Conservation (phyloP, 2,329 filamentous ascomycete species). For the Neonectria magnoliae region DNA sequence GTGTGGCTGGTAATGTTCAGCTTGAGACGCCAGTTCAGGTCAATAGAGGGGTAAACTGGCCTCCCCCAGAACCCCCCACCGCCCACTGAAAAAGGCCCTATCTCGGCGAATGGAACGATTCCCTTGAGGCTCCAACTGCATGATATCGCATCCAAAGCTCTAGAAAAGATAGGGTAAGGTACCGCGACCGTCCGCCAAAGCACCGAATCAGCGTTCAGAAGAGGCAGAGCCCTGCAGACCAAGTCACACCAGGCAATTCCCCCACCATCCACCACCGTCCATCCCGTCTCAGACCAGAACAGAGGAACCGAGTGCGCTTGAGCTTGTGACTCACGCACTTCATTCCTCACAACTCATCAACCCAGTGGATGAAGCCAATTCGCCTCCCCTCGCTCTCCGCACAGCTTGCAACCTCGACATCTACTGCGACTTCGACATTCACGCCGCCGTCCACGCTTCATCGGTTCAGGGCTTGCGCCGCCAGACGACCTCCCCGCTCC, state of each 20-base stretch:
- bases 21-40: not conserved
- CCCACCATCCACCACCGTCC: constrained; percentile 37
- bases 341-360: constrained; percentile 30
- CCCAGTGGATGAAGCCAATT: constrained; percentile 44
- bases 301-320: constrained; percentile 29
- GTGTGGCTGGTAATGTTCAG: constrained; percentile 10
- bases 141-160: constrained; percentile 9
- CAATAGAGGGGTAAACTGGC: constrained; percentile 19
- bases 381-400: constrained; percentile 32
- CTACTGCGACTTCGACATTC: constrained; percentile 20
- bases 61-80: constrained; percentile 4
- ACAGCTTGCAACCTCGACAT: constrained; percentile 25
- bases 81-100: constrained; percentile 12
- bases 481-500: constrained; percentile 37
- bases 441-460: constrained; percentile 33
- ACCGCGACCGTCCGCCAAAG: constrained; percentile 21
- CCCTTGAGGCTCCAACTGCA: not conserved
- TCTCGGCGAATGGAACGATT: constrained; percentile 11
- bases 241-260: constrained; percentile 34
- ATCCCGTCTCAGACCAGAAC: constrained; percentile 27
- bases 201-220: constrained; percentile 38
- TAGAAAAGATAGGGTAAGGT: constrained; percentile 32
- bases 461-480: constrained; percentile 38
- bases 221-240: constrained; percentile 21
- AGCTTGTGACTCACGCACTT: constrained; percentile 43